Percentiles rank a stretch among this genome's conserved stretches.
These are phyloP conservation scores for Gossypium turneri DNA, from an alignment of 345 rosid genomes.

Conservation along the genomic window DNA sequence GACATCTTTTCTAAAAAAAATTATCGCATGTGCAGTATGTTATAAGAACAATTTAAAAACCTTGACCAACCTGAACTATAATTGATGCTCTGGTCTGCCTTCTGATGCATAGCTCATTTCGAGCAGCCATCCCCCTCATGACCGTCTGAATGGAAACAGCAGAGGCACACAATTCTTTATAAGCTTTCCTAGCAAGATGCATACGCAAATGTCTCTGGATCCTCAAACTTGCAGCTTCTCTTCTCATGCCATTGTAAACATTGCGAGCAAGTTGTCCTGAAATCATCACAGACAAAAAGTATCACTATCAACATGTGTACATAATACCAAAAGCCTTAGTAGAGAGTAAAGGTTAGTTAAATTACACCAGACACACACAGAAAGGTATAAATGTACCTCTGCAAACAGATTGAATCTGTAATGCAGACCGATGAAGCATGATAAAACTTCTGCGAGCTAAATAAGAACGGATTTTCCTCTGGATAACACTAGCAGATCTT, in stretches of 20 bases:
- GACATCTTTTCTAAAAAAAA: conserved; percentile 7
- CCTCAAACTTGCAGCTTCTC: conserved; percentile 75
- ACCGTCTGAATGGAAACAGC: conserved; percentile 70
- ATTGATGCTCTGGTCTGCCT: conserved; percentile 74
- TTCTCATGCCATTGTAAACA: conserved; percentile 58
- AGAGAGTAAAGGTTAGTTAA: neutral
- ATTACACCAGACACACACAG: neutral
- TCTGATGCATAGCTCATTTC: conserved; percentile 68
- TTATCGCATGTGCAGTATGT: neutral
- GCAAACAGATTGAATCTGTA: conserved; percentile 74
- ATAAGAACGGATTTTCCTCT: conserved; percentile 89
- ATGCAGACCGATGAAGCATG: conserved; percentile 51
- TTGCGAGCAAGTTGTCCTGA: conserved; percentile 74
- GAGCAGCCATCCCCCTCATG: conserved; percentile 90
- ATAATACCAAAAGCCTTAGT: neutral
- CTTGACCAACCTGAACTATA: conserved; percentile 57
- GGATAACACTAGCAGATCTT: conserved; percentile 91
- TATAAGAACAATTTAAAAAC: conserved; percentile 1
- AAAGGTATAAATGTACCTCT: conserved; percentile 50
- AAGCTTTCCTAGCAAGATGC: conserved; percentile 77
- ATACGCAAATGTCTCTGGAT: conserved; percentile 75
- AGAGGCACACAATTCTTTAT: conserved; percentile 50
- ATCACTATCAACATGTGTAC: neutral
- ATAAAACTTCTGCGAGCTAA: conserved; percentile 67
- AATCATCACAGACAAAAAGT: conserved; percentile 20